A percentile compares a stretch with the other conserved stretches of the same genome.
phyloP scores from a whole-genome alignment of 768 basidiomycete genomes.

The Kwoniella europaea region DNA sequence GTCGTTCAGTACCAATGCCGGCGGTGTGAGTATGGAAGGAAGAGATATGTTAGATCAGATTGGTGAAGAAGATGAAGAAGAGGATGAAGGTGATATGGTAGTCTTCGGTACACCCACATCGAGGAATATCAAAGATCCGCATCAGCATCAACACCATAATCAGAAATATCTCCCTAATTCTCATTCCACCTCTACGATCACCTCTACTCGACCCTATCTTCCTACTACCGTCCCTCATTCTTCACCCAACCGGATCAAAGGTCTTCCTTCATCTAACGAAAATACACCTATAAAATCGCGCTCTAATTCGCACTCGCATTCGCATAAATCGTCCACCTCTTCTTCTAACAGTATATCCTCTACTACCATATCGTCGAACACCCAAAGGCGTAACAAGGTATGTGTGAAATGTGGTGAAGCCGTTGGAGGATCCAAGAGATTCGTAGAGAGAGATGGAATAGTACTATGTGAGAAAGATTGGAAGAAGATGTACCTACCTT shows the following conservation, averaged over 20 bases:
- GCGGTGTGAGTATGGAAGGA: slow-evolving; percentile 7
- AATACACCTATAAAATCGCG: neutral
- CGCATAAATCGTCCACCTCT: slow-evolving; percentile 11
- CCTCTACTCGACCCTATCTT: slow-evolving; percentile 16
- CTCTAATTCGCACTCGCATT: slow-evolving; percentile 8
- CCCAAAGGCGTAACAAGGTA: slow-evolving; percentile 41
- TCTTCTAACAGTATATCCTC: slow-evolving; percentile 17
- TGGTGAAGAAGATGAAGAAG: slow-evolving; percentile 51
- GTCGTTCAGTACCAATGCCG: slow-evolving; percentile 6
- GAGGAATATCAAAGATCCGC: slow-evolving; percentile 5
- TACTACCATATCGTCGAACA: neutral
- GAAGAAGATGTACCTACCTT: slow-evolving; percentile 95
- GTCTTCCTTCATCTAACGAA: neutral
- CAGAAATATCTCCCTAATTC: slow-evolving; percentile 17
- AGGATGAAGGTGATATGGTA: slow-evolving; percentile 42
- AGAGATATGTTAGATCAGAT: slow-evolving; percentile 43
- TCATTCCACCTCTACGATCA: slow-evolving; percentile 26
- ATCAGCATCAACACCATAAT: neutral
- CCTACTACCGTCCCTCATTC: slow-evolving; percentile 25
- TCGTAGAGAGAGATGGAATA: slow-evolving; percentile 76
- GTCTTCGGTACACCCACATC: slow-evolving; percentile 33
- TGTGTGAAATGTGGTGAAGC: slow-evolving; percentile 73
- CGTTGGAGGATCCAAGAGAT: slow-evolving; percentile 72
- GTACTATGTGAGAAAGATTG: slow-evolving; percentile 88
- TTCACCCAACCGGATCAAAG: slow-evolving; percentile 15